Evolutionary conservation across 306 rosid genomes (phyloP), one percentile per base, ranked within the genome.

Genomic region (Phaseolus lunatus): DNA sequence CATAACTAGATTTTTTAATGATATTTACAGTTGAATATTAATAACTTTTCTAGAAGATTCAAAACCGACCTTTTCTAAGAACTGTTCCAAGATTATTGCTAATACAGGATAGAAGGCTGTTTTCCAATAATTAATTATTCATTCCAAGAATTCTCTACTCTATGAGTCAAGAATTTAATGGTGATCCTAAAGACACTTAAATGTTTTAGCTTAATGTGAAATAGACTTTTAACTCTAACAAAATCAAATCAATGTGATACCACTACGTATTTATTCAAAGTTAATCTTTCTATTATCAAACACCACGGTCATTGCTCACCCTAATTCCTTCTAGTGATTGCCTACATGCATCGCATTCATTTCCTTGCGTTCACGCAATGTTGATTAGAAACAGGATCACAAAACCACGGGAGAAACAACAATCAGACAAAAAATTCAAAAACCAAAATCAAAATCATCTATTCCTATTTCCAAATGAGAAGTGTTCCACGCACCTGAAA

Each of bases 241-340:
- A n/a, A n/a, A n/a, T n/a, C 18, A 5, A 57, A 24, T 57, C 2
- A 24, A 26, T 12, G 13, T 58, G 13, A 2, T 61, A 27, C 23
- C 23, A 16, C 23, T 33, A n/a, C 35, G 31, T 62, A 33, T 63
- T 63, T 33, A 1, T 9, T 31, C 23, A 31, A 15, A 61, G 14
- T 8, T 6, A 53, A 20, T 5, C 43, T 83, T 76, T 57, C 48
- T 70, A 70, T 16, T 5, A 35, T 3, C 67, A 49, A 48, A 89
- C 87, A 90, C 22, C 88, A 82, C 76, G 29, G 79, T 11, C 89
- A 63, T 59, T 31, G 7, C n/a, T 43, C 23, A 16, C 19, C 4
- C 1, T 19, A 62, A 31, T 62, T 63, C 24, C 39, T 2, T 16
- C 18, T n/a, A 43, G 23, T 65, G 43, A 66, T 44, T 11, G 24